These are phyloP conservation scores for Trifolium repens DNA, from an alignment of 306 rosid species.

Conservation along the genomic window DNA sequence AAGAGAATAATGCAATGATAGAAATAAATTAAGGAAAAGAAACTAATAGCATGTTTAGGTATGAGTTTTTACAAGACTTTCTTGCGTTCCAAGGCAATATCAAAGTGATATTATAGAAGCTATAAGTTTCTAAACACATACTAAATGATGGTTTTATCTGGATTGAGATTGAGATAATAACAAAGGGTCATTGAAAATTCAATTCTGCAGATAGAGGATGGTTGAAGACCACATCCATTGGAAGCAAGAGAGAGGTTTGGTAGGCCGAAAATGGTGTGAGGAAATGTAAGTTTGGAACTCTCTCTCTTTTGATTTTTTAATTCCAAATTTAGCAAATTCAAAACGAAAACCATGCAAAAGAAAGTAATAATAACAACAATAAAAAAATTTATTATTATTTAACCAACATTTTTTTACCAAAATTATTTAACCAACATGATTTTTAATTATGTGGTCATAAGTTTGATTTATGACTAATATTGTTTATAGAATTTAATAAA, in stretches of 20 bases:
- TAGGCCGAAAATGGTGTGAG: conserved; percentile 47
- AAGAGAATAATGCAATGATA: conserved; percentile 14
- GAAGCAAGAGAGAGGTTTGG: conserved; percentile 39
- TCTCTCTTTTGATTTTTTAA: conserved; percentile 32
- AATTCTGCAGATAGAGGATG: conserved; percentile 6
- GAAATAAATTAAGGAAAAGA: conserved; percentile 6
- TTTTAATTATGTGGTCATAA: neutral
- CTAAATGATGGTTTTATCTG: neutral
- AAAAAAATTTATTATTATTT: neutral
- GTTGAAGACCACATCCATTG: conserved; percentile 34
- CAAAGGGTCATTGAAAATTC: conserved; percentile 17
- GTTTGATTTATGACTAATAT: too few species aligned
- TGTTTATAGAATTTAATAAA: too few species aligned
- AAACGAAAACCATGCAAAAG: conserved; percentile 34
- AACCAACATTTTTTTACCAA: neutral
- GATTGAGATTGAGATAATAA: conserved; percentile 14
- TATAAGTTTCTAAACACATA: too few species aligned
- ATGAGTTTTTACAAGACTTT: neutral
- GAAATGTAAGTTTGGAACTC: conserved; percentile 25
- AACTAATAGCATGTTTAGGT: neutral
- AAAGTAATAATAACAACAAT: neutral
- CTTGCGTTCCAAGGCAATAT: neutral
- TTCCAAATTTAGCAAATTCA: conserved; percentile 37
- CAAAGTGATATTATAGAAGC: neutral
- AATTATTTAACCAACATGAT: neutral